Evolutionary conservation across 2,329 filamentous ascomycete species (phyloP).

Genomic region (Atkinsonella texensis): DNA sequence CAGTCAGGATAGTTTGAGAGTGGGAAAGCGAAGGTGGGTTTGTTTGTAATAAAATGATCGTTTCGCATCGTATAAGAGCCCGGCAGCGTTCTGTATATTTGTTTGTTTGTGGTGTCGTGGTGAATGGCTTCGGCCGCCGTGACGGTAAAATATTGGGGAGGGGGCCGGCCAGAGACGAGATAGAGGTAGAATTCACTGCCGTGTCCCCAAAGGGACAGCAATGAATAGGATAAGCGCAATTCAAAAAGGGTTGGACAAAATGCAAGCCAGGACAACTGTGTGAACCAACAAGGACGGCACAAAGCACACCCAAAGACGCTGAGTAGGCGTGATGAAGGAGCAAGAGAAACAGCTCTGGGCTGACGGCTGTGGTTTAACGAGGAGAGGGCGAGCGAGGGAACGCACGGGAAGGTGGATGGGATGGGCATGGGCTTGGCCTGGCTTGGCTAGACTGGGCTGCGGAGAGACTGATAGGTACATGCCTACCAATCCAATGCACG

Average conservation of each 20-base stretch:
- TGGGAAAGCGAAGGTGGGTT: background rate
- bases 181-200: slow-evolving; percentile 11
- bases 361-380: background rate
- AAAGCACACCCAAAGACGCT: slow-evolving; percentile 8
- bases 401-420: background rate
- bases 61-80: slow-evolving; percentile 2
- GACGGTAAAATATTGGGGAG: background rate
- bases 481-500: no score
- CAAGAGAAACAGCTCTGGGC: background rate
- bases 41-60: background rate
- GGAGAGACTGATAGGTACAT: background rate
- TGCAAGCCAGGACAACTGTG: slow-evolving; percentile 8
- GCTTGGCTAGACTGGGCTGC: background rate
- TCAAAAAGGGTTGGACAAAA: slow-evolving; percentile 8
- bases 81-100: slow-evolving; percentile 6
- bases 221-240: slow-evolving; percentile 9
- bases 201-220: slow-evolving; percentile 13
- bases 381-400: slow-evolving; percentile 3
- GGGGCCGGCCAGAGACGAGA: slow-evolving; percentile 2
- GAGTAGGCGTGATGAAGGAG: slow-evolving; percentile 2
- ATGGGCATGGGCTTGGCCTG: background rate
- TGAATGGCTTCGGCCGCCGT: slow-evolving; percentile 1
- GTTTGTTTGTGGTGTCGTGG: background rate
- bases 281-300: slow-evolving; percentile 11
- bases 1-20: background rate